Evolutionary conservation across 129 eudicot species (phyloP).

Genomic region (Gnaphalium uliginosum): DNA sequence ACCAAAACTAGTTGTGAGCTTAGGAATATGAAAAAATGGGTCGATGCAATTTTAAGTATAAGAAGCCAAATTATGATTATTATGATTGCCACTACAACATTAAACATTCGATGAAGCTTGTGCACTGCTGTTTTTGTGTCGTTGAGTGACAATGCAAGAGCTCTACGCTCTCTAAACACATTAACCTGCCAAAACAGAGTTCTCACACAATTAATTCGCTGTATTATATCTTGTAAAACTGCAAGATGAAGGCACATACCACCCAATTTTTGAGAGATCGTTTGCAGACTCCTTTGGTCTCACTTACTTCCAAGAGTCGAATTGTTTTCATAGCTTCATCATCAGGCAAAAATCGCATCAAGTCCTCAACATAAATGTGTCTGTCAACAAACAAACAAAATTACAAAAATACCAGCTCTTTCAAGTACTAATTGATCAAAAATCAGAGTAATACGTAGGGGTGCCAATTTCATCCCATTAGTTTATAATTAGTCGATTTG

Average conservation of each 20-base stretch:
- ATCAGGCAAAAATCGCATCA: constrained; percentile 52
- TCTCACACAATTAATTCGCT: background rate
- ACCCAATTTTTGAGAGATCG: constrained; percentile 55
- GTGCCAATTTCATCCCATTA: background rate
- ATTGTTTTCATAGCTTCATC: constrained; percentile 53
- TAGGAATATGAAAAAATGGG: constrained; percentile 42
- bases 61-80: constrained; percentile 45
- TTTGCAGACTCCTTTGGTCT: constrained; percentile 45
- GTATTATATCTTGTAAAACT: background rate
- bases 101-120: constrained; percentile 57
- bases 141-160: constrained; percentile 50
- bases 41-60: constrained; percentile 43
- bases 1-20: constrained; percentile 54
- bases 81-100: constrained; percentile 33
- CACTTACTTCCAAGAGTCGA: constrained; percentile 44
- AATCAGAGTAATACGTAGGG: background rate
- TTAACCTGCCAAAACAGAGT: constrained; percentile 36
- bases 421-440: background rate
- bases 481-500: background rate
- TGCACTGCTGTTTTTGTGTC: constrained; percentile 62
- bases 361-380: constrained; percentile 48
- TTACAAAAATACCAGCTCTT: background rate
- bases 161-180: constrained; percentile 49
- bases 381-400: constrained; percentile 25
- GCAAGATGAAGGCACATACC: constrained; percentile 26